Conservation (phyloP, 106 monocot genomes). For the Dendrobium chrysotoxum region DNA sequence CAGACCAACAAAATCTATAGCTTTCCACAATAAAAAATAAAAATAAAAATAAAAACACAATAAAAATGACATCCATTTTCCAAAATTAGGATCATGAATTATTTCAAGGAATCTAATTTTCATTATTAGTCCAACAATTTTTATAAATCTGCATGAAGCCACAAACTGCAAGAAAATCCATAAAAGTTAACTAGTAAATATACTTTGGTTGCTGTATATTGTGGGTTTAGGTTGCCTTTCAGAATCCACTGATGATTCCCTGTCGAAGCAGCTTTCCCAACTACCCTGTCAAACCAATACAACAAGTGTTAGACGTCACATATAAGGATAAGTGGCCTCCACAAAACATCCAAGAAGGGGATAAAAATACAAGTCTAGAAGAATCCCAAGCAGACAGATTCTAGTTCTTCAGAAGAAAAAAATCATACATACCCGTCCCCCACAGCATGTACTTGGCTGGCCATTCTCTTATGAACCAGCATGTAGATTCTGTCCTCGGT, state of each 20-base stretch:
- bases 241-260: slow-evolving; percentile 63
- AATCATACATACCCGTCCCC: slow-evolving; percentile 49
- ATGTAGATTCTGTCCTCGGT: slow-evolving; percentile 24
- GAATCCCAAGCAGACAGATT: not conserved
- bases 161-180: not conserved
- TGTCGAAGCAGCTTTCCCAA: slow-evolving; percentile 51
- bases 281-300: slow-evolving; percentile 31
- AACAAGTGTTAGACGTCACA: not conserved
- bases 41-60: too few species aligned
- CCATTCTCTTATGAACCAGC: slow-evolving; percentile 52
- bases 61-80: not conserved
- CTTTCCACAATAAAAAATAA: not conserved
- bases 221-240: slow-evolving; percentile 12
- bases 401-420: not conserved
- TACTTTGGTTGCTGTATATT: slow-evolving; percentile 28
- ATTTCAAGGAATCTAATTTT: not conserved
- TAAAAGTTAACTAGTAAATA: not conserved
- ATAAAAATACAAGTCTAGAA: not conserved
- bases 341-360: not conserved
- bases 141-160: slow-evolving; percentile 1
- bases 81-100: not conserved
- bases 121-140: not conserved
- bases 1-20: not conserved
- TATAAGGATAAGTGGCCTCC: not conserved
- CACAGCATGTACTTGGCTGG: slow-evolving; percentile 43